Evolutionary conservation across 225 moss, liverwort and hornwort genomes (phyloP).

Genomic region (Pseudoscleropodium purum): DNA sequence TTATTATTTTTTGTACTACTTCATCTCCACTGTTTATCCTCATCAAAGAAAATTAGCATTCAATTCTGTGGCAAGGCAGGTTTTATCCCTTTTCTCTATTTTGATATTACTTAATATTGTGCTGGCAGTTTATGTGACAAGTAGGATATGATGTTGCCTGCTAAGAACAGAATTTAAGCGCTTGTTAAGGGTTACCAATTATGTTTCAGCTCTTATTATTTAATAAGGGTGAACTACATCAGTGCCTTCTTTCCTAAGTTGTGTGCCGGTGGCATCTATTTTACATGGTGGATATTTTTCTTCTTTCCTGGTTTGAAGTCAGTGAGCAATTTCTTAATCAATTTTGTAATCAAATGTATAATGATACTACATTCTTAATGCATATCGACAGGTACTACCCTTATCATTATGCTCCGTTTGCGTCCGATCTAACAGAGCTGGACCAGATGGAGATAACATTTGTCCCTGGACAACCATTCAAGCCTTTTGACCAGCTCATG

Average conservation of each 20-base stretch:
- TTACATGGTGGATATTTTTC: not conserved
- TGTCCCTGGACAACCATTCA: conserved; percentile 74
- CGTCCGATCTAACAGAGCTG: conserved; percentile 74
- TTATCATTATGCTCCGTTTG: conserved; percentile 98
- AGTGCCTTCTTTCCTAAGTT: not conserved
- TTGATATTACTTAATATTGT: not conserved
- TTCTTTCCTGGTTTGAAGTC: not conserved
- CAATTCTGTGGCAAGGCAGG: not conserved
- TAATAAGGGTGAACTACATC: not conserved
- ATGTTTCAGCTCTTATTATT: not conserved
- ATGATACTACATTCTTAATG: not conserved
- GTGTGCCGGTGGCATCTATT: not conserved
- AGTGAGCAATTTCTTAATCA: not conserved
- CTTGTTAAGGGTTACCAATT: not conserved
- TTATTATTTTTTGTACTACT: not conserved
- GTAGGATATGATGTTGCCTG: not conserved
- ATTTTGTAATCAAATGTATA: not conserved
- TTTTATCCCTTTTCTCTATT: not conserved
- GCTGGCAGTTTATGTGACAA: not conserved
- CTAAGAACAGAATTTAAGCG: not conserved
- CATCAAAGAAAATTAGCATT: not conserved
- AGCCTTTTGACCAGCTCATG: conserved; percentile 99
- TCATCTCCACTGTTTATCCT: not conserved
- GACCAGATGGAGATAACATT: conserved; percentile 85
- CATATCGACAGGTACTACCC: conserved; percentile 70